These are phyloP conservation scores for Hymenoscyphus fraxineus DNA, from an alignment of 2,329 filamentous ascomycete genomes.

Conservation along the genomic window DNA sequence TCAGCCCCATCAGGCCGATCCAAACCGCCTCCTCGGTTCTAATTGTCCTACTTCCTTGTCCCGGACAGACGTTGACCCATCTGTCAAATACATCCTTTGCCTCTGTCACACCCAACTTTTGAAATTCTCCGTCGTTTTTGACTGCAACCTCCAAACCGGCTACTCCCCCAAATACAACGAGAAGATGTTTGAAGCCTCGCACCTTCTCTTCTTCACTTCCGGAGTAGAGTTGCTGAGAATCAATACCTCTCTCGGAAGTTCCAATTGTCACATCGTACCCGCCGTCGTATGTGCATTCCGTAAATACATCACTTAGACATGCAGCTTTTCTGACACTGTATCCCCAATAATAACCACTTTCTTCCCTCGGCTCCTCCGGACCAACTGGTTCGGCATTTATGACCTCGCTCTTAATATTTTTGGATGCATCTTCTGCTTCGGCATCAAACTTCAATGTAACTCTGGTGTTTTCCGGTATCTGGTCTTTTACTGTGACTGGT, in stretches of 20 bases:
- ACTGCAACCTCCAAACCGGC: constrained; percentile 75
- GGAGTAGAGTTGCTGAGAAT: constrained; percentile 33
- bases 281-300: constrained; percentile 67
- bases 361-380: constrained; percentile 65
- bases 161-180: constrained; percentile 78
- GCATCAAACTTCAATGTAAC: constrained; percentile 67
- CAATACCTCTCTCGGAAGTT: constrained; percentile 70
- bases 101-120: constrained; percentile 54
- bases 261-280: constrained; percentile 83
- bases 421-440: constrained; percentile 38
- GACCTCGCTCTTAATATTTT: constrained; percentile 18
- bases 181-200: constrained; percentile 61
- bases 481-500: constrained; percentile 41
- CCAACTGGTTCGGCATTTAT: constrained; percentile 57
- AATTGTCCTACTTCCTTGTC: constrained; percentile 78
- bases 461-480: constrained; percentile 65
- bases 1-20: constrained; percentile 68
- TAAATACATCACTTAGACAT: constrained; percentile 70
- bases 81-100: constrained; percentile 72
- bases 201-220: constrained; percentile 27
- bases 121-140: constrained; percentile 55
- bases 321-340: constrained; percentile 65
- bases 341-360: constrained; percentile 84
- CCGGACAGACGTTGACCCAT: constrained; percentile 78
- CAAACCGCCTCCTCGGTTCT: constrained; percentile 80